Evolutionary conservation across 2,329 filamentous ascomycete species (phyloP).

Genomic region (Penicillium digitatum): DNA sequence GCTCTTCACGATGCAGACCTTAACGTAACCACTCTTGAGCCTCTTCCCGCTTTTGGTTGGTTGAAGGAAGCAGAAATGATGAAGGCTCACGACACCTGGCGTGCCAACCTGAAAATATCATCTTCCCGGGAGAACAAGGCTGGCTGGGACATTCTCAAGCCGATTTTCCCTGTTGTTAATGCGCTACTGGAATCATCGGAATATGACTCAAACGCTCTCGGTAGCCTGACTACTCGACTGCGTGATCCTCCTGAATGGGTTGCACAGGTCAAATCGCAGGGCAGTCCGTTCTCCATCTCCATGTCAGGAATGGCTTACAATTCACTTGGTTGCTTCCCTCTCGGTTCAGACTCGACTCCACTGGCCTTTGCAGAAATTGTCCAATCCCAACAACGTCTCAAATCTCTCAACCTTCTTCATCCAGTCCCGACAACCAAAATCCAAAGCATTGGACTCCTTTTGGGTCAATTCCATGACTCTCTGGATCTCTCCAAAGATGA

Average conservation of each 20-base stretch:
- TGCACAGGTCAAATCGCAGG: slow-evolving; percentile 29
- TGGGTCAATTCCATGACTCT: slow-evolving; percentile 31
- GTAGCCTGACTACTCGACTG: slow-evolving; percentile 13
- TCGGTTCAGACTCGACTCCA: slow-evolving; percentile 42
- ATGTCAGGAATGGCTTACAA: slow-evolving; percentile 37
- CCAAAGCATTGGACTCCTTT: slow-evolving; percentile 31
- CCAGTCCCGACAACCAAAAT: slow-evolving; percentile 35
- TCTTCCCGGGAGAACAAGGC: slow-evolving; percentile 13
- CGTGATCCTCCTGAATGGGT: slow-evolving; percentile 35
- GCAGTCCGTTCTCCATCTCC: slow-evolving; percentile 40
- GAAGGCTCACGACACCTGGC: slow-evolving; percentile 44
- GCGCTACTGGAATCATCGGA: slow-evolving; percentile 27
- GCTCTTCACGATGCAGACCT: slow-evolving; percentile 37
- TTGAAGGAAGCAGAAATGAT: slow-evolving; percentile 47
- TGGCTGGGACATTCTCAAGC: slow-evolving; percentile 28
- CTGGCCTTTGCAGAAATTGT: slow-evolving; percentile 46
- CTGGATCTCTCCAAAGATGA: slow-evolving; percentile 21
- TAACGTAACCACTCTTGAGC: slow-evolving; percentile 34
- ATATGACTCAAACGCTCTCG: neutral
- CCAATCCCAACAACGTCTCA: slow-evolving; percentile 44
- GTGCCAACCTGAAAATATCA: slow-evolving; percentile 29
- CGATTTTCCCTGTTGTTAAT: slow-evolving; percentile 27
- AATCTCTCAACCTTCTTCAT: slow-evolving; percentile 41
- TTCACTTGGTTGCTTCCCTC: slow-evolving; percentile 46
- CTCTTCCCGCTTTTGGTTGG: slow-evolving; percentile 47